These are phyloP conservation scores for Aureobasidium melanogenum DNA, from an alignment of 2,329 filamentous ascomycete species.

Conservation along the genomic window DNA sequence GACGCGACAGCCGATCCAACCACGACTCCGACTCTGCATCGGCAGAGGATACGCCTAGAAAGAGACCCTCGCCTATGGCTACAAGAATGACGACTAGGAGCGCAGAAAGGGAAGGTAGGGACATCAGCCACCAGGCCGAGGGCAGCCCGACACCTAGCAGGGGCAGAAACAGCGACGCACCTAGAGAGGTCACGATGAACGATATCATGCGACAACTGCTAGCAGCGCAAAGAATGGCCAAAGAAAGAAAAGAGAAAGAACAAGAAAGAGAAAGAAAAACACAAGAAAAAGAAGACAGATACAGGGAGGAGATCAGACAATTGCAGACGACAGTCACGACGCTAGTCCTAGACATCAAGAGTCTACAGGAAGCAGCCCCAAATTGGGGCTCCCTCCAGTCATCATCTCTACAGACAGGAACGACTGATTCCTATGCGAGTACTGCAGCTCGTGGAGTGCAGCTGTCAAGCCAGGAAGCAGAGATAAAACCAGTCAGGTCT, in stretches of 20 bases:
- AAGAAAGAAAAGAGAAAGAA: no score
- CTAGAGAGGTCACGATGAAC: constrained; percentile 4
- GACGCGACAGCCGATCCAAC: constrained; percentile 3
- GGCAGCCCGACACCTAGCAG: not conserved
- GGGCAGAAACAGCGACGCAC: not conserved
- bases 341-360: constrained; percentile 8
- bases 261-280: no score
- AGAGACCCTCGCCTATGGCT: not conserved
- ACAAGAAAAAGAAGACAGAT: not conserved
- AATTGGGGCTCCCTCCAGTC: constrained; percentile 5
- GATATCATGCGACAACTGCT: constrained; percentile 3
- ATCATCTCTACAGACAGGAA: constrained; percentile 7
- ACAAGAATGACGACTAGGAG: constrained; percentile 6
- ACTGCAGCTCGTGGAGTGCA: no score
- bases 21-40: constrained; percentile 9
- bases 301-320: constrained; percentile 7
- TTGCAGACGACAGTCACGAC: constrained; percentile 2
- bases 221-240: not conserved
- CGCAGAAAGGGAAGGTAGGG: not conserved
- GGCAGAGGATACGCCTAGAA: constrained; percentile 5
- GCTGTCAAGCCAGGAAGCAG: no score
- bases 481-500: no score
- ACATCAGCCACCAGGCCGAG: not conserved
- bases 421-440: not conserved
- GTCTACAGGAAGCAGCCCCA: constrained; percentile 8